Evolutionary conservation across 495 filamentous ascomycete genomes (phyloP), one percentile per base, ranked within the genome.

Genomic region (Thermochaetoides thermophila): DNA sequence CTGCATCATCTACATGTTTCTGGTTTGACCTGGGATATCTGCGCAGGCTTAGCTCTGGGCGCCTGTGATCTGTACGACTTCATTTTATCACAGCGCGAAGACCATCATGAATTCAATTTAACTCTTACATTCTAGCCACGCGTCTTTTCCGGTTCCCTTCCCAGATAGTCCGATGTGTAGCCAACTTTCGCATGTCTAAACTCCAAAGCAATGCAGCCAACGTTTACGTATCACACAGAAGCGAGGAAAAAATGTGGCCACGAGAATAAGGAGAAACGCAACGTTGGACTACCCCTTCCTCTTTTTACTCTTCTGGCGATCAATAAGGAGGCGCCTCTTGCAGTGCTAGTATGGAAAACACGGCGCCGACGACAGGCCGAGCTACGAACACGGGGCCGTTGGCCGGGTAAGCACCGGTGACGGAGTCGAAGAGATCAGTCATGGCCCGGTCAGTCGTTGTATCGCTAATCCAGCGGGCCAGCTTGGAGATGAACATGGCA

Each of bases 371-470:
- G 0, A 92, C 86, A 4, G 86, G 86, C 10, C 85, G 56, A 3
- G 82, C 83, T 37, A 70, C 71, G 60, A 93, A 93, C 19, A 60
- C 56, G 15, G 74, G 63, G 1, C 73, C 73, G 4, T 59, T 59
- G 4, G 6, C 20, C 38, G 71, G 80, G 18, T 53, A 70, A 17
- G 55, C 66, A 5, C 75, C 78, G 12, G 62, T 61, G 30, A 67
- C 64, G 1, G 76, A 76, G 28, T 86, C 71, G 52, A 85, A 85
- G 10, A 89, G 60, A 51, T 95, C 86, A 0, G 82, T 83, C 29
- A 91, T 68, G 0, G 84, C 69, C 8, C 63, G 63, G 46, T 82
- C 68, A 3, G 76, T 81, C 7, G 60, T 55, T 7, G 85, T 93
- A 41, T 75, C 65, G 33, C 78, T 75, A 47, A 93, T 63, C 81